phyloP scores from a whole-genome alignment of 345 rosid genomes.

The Acer negundo region DNA sequence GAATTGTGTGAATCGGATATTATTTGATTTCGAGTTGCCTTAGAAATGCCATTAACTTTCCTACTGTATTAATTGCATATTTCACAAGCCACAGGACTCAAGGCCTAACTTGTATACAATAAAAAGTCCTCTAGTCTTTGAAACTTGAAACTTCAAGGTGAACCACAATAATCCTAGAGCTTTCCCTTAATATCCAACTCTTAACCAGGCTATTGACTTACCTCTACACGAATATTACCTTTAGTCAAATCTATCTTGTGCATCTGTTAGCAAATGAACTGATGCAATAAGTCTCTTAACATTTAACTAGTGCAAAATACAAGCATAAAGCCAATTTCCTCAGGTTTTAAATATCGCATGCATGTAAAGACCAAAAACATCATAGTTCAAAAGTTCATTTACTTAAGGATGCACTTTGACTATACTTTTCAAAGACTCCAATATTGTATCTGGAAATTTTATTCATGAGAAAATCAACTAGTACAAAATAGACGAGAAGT shows the following conservation, averaged over 20 bases:
- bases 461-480: neutral
- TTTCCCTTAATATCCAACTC: neutral
- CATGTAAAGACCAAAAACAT: neutral
- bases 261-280: neutral
- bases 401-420: neutral
- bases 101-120: neutral
- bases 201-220: neutral
- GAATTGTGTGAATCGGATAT: neutral
- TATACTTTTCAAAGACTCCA: neutral
- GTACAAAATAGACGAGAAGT: neutral
- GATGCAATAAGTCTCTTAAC: neutral
- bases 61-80: neutral
- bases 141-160: neutral
- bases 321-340: neutral
- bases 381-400: neutral
- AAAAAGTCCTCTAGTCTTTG: neutral
- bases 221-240: neutral
- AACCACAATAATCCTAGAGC: neutral
- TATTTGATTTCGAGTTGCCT: neutral
- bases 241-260: slow-evolving; percentile 8
- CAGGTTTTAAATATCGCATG: neutral
- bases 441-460: neutral
- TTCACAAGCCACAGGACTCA: neutral
- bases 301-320: neutral
- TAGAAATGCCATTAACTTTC: neutral